Percentiles rank a stretch among this genome's conserved stretches.
phyloP scores from a whole-genome alignment of 306 rosid genomes.

The Acacia confusa region DNA sequence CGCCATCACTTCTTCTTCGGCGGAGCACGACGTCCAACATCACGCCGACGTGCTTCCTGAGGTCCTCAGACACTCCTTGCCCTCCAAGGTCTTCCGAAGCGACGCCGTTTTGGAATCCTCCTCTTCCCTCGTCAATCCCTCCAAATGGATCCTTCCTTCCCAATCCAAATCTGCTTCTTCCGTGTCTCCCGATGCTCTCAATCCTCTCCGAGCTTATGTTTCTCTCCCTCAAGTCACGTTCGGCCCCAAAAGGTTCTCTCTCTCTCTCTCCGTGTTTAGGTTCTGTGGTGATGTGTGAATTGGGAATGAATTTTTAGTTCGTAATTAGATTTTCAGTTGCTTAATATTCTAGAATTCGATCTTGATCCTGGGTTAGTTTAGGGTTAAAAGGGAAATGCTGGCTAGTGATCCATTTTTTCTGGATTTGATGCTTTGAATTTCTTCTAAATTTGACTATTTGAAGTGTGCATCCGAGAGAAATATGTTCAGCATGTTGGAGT shows the following conservation, averaged over 20 bases:
- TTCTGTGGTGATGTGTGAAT: neutral
- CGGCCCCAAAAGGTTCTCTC: conserved; percentile 80
- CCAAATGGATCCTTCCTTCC: conserved; percentile 79
- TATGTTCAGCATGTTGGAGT: neutral
- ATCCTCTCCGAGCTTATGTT: conserved; percentile 72
- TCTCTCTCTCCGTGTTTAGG: neutral
- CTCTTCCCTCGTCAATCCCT: conserved; percentile 50
- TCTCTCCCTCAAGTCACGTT: conserved; percentile 85
- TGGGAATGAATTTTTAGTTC: neutral
- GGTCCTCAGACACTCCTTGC: conserved; percentile 75
- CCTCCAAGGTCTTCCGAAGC: conserved; percentile 57
- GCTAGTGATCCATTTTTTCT: neutral
- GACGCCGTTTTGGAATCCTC: conserved; percentile 12
- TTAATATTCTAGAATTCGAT: neutral
- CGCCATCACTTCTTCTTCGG: neutral
- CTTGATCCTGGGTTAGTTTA: neutral
- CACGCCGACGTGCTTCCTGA: conserved; percentile 81
- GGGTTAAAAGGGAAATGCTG: neutral
- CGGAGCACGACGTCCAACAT: conserved; percentile 33
- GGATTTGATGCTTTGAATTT: neutral
- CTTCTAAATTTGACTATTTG: neutral
- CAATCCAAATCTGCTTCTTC: conserved; percentile 36
- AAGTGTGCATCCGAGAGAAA: neutral
- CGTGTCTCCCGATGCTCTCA: conserved; percentile 57
- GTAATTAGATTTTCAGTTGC: neutral